phyloP scores from a whole-genome alignment of 2,329 filamentous ascomycete genomes.

The Fusarium palustre region DNA sequence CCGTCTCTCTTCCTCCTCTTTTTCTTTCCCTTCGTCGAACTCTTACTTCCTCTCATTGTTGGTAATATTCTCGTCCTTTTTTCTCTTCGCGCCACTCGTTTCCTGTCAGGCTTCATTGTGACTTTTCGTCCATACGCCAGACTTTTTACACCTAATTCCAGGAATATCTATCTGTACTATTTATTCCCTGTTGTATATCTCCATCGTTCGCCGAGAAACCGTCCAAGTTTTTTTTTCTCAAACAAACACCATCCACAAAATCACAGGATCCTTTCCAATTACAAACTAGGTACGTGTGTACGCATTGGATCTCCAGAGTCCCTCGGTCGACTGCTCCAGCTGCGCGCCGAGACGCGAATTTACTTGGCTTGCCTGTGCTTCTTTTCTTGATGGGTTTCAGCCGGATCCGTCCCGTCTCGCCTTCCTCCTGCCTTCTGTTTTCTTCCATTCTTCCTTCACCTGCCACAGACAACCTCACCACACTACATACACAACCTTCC shows the following conservation, averaged over 20 bases:
- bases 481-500: constrained; percentile 27
- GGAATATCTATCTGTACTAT: constrained; percentile 31
- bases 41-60: constrained; percentile 46
- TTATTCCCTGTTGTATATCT: constrained; percentile 29
- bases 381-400: constrained; percentile 30
- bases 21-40: constrained; percentile 43
- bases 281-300: constrained; percentile 46
- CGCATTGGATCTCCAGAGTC: constrained; percentile 11
- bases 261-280: constrained; percentile 34
- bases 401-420: constrained; percentile 13
- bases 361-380: constrained; percentile 41
- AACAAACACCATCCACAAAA: constrained; percentile 36
- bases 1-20: constrained; percentile 41
- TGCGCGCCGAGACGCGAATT: constrained; percentile 39
- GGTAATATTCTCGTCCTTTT: constrained; percentile 46
- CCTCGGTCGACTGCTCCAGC: constrained; percentile 23
- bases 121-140: constrained; percentile 42
- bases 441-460: constrained; percentile 25
- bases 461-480: constrained; percentile 14
- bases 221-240: constrained; percentile 19
- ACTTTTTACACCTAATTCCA: constrained; percentile 43
- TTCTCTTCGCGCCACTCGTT: constrained; percentile 57
- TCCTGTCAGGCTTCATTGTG: constrained; percentile 49
- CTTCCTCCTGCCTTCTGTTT: constrained; percentile 32
- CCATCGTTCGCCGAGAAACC: constrained; percentile 44